Percentiles rank a stretch among this genome's conserved stretches.
These are phyloP conservation scores for Alternaria sp. DNA, from an alignment of 2,329 filamentous ascomycete genomes.

Conservation along the genomic window DNA sequence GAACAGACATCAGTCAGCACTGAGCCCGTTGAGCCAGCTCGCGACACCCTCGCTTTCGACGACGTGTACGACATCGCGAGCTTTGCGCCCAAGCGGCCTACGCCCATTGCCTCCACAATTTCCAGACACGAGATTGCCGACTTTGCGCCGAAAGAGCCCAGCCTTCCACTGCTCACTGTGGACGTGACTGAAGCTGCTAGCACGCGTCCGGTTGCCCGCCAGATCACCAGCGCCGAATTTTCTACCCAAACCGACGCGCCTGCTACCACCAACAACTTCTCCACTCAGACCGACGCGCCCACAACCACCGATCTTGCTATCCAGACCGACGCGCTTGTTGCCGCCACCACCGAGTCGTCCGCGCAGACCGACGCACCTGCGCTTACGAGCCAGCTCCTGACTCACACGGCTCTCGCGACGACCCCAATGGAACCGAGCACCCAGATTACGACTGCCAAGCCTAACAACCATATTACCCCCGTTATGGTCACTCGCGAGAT, in stretches of 20 bases:
- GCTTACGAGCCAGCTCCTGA: not conserved
- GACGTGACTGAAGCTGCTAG: slow-evolving; percentile 8
- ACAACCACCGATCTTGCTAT: not conserved
- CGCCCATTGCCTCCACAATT: not conserved
- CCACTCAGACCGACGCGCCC: slow-evolving; percentile 6
- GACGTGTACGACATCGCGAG: not conserved
- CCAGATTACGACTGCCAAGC: not conserved
- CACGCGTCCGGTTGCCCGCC: slow-evolving; percentile 7
- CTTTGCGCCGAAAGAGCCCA: slow-evolving; percentile 3
- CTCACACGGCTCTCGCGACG: slow-evolving; percentile 4
- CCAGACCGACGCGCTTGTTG: slow-evolving; percentile 14
- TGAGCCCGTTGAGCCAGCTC: slow-evolving; percentile 1
- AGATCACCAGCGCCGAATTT: not conserved
- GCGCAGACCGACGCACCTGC: slow-evolving; percentile 9
- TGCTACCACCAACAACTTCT: slow-evolving; percentile 5
- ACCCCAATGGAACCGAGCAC: slow-evolving; percentile 3
- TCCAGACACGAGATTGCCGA: not conserved
- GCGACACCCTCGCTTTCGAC: not conserved
- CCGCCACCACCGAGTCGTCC: not conserved
- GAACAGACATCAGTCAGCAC: not conserved
- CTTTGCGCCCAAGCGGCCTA: not conserved
- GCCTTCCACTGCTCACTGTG: not conserved
- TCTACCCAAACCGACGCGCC: slow-evolving; percentile 15
- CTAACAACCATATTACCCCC: slow-evolving; percentile 7
- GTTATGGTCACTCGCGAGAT: slow-evolving; percentile 10